A percentile compares a stretch with the other conserved stretches of the same genome.
These are phyloP conservation scores for Forsythia suspensa DNA, from an alignment of 257 asterid genomes.

Conservation along the genomic window DNA sequence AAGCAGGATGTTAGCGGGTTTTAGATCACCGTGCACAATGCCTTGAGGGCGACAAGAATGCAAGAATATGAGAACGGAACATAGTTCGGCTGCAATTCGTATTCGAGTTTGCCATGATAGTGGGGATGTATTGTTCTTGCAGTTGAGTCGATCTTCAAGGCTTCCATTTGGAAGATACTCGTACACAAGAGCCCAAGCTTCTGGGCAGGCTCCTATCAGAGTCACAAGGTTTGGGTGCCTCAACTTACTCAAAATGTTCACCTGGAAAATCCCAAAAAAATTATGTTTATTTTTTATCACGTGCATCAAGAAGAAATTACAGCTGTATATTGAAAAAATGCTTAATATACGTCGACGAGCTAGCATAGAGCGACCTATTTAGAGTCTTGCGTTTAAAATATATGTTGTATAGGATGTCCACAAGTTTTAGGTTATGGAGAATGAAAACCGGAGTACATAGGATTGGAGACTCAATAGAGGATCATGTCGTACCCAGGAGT, in stretches of 20 bases:
- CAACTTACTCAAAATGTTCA: slow-evolving; percentile 71
- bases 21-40: slow-evolving; percentile 82
- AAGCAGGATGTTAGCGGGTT: slow-evolving; percentile 76
- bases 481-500: neutral
- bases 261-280: slow-evolving; percentile 41
- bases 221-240: slow-evolving; percentile 91
- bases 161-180: slow-evolving; percentile 91
- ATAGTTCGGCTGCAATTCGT: slow-evolving; percentile 76
- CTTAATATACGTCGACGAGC: no score
- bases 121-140: slow-evolving; percentile 85
- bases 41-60: slow-evolving; percentile 69
- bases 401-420: neutral
- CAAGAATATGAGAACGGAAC: slow-evolving; percentile 80
- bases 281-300: neutral
- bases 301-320: neutral
- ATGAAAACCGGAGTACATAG: neutral
- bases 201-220: slow-evolving; percentile 90
- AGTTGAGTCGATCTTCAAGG: slow-evolving; percentile 86
- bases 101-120: slow-evolving; percentile 87
- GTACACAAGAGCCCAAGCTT: slow-evolving; percentile 71
- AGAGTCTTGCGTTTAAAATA: no score
- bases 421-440: neutral
- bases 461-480: neutral
- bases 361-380: no score
- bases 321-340: neutral